Evolutionary conservation across 1,284 basidiomycete species (phyloP), one percentile per base, ranked within the genome.

Genomic region (Melampsora larici-populina): DNA sequence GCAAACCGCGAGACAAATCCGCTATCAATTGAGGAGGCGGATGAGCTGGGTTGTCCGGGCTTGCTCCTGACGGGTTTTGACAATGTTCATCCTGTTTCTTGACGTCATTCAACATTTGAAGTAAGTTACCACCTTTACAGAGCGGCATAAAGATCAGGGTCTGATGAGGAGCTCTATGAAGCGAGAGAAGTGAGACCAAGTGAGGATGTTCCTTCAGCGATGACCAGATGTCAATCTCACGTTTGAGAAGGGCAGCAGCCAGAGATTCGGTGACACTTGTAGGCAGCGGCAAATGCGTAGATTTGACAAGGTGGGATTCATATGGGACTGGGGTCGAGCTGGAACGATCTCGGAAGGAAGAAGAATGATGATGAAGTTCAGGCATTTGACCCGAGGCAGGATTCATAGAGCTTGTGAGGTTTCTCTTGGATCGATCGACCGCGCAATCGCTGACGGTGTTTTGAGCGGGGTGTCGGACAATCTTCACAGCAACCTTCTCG

Each of bases 121-220:
- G 90, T 65, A 97, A 87, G 4, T 90, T 92, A 9, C 94, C 94
- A 18, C 91, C 91, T 18, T 92, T 90, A 81, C 93, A 92, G 80
- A 88, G 89, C 4, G 93, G 88, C 33, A 90, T 94, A 85, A 96
- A 88, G 83, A 95, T 90, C 82, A 90, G 96, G 80, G 92, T 91
- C 66, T 90, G 90, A 79, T 88, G 87, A 31, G 87, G 81, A 0
- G 89, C 89, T 79, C 90, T 88, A 79, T 88, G 86, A 66, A 87
- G 86, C 51, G 89, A 88, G 82, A 95, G 90, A 40, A 97, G 88
- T 5, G 93, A 92, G 18, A 97, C 87, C 72, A 96, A 88, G 81
- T 92, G 79, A 0, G 83, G 82, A 80, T 87, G 85, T 88, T 92
- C 81, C 86, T 79, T 90, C 79, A 93, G 87, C 0, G 88, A 86